Evolutionary conservation across 148 eudicot genomes (phyloP).

Genomic region (Diospyros lotus): DNA sequence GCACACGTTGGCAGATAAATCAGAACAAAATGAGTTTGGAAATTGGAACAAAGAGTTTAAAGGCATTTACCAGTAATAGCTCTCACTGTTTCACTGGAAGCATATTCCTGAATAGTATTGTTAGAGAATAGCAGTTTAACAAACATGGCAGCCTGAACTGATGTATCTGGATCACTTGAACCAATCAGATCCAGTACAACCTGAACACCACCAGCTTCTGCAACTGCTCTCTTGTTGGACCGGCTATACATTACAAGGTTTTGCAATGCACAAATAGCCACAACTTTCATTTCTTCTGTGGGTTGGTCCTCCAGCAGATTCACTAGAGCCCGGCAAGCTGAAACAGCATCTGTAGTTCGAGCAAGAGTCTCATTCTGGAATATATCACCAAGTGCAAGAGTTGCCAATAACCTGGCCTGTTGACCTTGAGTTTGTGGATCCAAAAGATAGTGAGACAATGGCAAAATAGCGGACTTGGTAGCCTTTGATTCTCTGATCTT

Average conservation of each 20-base stretch:
- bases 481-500: conserved; percentile 91
- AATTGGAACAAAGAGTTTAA: background rate
- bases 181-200: conserved; percentile 86
- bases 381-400: conserved; percentile 92
- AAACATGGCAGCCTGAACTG: conserved; percentile 92
- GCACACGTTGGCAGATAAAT: background rate
- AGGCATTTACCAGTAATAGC: conserved; percentile 79
- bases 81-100: conserved; percentile 97
- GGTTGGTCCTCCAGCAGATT: conserved; percentile 97
- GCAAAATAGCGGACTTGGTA: conserved; percentile 74
- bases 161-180: conserved; percentile 93
- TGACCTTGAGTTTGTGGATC: conserved; percentile 99
- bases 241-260: conserved; percentile 92
- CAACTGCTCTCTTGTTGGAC: conserved; percentile 96
- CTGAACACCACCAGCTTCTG: conserved; percentile 98
- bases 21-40: background rate
- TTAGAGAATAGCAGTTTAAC: conserved; percentile 87
- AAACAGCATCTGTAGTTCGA: conserved; percentile 83
- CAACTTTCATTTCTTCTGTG: conserved; percentile 98
- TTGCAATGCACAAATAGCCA: conserved; percentile 93
- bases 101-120: conserved; percentile 96
- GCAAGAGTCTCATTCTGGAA: conserved; percentile 96
- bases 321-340: conserved; percentile 92
- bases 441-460: conserved; percentile 90
- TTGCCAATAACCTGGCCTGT: conserved; percentile 85